These are phyloP conservation scores for Colletotrichum limetticola DNA, from an alignment of 2,329 filamentous ascomycete species.

Conservation along the genomic window DNA sequence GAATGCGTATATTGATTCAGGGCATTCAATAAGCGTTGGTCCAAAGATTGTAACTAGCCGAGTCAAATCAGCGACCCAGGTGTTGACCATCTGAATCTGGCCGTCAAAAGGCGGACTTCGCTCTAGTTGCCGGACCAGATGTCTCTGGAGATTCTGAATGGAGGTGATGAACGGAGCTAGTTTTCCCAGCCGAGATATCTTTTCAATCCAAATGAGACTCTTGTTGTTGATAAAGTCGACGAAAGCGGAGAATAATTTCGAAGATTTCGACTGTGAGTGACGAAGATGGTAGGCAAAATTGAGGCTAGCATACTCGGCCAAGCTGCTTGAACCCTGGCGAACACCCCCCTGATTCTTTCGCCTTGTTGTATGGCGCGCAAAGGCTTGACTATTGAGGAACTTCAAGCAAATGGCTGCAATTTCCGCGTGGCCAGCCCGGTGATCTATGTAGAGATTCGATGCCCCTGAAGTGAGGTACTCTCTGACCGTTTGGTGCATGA, in stretches of 20 bases:
- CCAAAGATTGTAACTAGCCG: neutral
- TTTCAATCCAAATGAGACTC: neutral
- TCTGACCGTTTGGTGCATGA: neutral
- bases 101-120: neutral
- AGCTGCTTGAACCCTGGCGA: neutral
- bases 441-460: neutral
- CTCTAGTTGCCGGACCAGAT: neutral
- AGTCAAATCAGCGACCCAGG: neutral
- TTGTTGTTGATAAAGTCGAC: neutral
- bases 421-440: neutral
- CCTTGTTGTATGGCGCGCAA: neutral
- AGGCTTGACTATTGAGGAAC: neutral
- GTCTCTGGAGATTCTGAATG: neutral
- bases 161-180: neutral
- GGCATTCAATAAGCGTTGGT: neutral
- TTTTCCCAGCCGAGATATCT: neutral
- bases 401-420: neutral
- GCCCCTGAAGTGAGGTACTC: neutral
- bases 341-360: neutral
- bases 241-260: neutral
- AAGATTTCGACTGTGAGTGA: neutral
- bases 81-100: neutral
- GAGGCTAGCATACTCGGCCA: constrained; percentile 3
- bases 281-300: constrained; percentile 9
- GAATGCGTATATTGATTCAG: neutral